Evolutionary conservation across 306 rosid genomes (phyloP).

Genomic region (Cucurbita argyrosperma): DNA sequence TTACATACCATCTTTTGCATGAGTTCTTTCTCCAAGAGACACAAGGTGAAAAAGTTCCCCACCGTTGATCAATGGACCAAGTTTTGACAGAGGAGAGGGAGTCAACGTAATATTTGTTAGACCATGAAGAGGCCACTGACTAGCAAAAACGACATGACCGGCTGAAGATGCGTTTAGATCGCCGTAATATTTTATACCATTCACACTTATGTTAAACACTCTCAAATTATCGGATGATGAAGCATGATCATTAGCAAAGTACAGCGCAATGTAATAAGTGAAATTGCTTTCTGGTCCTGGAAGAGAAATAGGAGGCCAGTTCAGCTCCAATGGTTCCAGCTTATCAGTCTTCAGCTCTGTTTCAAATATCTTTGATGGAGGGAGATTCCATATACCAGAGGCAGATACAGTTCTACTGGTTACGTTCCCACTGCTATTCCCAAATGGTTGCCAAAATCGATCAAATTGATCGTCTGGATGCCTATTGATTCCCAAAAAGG

Average conservation of each 20-base stretch:
- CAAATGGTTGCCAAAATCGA: constrained; percentile 61
- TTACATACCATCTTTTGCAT: constrained; percentile 61
- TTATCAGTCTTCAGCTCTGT: constrained; percentile 31
- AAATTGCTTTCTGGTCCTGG: constrained; percentile 13
- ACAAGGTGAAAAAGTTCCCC: constrained; percentile 59
- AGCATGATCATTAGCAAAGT: constrained; percentile 46
- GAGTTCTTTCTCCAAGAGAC: constrained; percentile 54
- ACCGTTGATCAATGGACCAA: constrained; percentile 67
- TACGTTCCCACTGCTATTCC: constrained; percentile 12
- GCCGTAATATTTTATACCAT: constrained; percentile 41
- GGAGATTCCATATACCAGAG: constrained; percentile 82
- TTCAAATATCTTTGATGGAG: constrained; percentile 52
- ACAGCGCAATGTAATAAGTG: constrained; percentile 53
- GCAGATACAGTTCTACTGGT: constrained; percentile 36
- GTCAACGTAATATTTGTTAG: constrained; percentile 45
- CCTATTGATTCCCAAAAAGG: constrained; percentile 18
- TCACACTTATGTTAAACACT: constrained; percentile 39
- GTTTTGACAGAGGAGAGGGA: constrained; percentile 33
- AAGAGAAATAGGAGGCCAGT: constrained; percentile 56
- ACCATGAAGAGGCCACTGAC: constrained; percentile 76
- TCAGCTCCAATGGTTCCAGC: constrained; percentile 31
- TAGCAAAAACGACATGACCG: constrained; percentile 64
- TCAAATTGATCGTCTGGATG: constrained; percentile 80
- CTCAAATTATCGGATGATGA: constrained; percentile 22
- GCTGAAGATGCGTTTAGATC: constrained; percentile 35